These are phyloP conservation scores for Tulasnella sp. DNA, from an alignment of 768 basidiomycete species.

Conservation along the genomic window DNA sequence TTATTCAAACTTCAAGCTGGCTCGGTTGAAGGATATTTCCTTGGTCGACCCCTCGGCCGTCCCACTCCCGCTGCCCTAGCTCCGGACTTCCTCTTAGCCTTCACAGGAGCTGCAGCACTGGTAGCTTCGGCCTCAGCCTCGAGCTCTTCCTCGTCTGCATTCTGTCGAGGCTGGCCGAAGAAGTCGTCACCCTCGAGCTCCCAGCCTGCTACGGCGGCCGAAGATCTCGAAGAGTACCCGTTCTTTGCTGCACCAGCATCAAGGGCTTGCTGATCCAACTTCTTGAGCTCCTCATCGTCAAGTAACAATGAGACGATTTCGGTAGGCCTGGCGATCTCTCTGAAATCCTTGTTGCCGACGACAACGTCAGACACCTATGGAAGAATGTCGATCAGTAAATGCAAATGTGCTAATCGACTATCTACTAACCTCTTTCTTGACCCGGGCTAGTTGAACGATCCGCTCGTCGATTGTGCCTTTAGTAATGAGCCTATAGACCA, in stretches of 20 bases:
- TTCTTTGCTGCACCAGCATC: slow-evolving; percentile 1
- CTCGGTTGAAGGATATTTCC: no score
- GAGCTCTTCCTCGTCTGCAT: slow-evolving; percentile 11
- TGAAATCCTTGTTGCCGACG: slow-evolving; percentile 92
- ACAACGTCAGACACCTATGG: slow-evolving; percentile 96
- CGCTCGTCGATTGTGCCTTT: slow-evolving; percentile 94
- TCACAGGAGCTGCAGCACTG: no score
- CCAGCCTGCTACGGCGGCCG: not conserved
- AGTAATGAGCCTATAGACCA: slow-evolving; percentile 89
- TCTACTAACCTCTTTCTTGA: slow-evolving; percentile 78
- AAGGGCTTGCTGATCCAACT: slow-evolving; percentile 11
- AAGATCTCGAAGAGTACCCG: not conserved
- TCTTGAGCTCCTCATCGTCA: slow-evolving; percentile 78
- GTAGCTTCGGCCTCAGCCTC: no score
- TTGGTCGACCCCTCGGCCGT: no score
- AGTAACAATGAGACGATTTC: slow-evolving; percentile 92
- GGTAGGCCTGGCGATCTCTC: slow-evolving; percentile 85
- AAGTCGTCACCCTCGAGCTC: slow-evolving; percentile 13
- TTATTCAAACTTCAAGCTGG: no score
- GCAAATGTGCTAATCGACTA: not conserved
- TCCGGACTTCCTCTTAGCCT: no score
- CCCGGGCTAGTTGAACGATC: slow-evolving; percentile 88
- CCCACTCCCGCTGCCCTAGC: no score
- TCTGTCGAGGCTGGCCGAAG: slow-evolving; percentile 8
- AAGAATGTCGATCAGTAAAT: not conserved